Evolutionary conservation across 2,329 filamentous ascomycete species (phyloP), one percentile per base, ranked within the genome.

Genomic region (Apiospora koreana): DNA sequence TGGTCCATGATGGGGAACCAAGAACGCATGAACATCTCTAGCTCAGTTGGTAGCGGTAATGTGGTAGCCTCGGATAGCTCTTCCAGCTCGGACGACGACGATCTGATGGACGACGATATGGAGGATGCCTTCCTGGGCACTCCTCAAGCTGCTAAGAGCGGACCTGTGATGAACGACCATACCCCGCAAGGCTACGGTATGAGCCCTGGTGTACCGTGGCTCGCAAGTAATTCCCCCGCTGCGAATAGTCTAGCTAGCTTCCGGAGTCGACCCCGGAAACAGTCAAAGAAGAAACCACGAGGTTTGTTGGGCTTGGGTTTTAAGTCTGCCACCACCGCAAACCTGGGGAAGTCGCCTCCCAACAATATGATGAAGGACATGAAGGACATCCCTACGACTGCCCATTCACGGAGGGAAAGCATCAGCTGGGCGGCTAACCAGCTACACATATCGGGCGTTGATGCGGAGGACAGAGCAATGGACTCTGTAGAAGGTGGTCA

Each of bases 401-500:
- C 83, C 4, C 84, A 87, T 48, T 87, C 92, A 10, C 88, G 95
- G 62, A 87, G 95, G 58, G 95, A 98, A 80, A 97, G 94, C 79
- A 91, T 98, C 71, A 97, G 93, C 74, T 91, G 96, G 84, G 94
- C 95, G 46, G 95, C 95, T 21, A 95, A 96, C 74, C 94, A 97
- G 76, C 83, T 98, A 25, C 92, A 96, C 73, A 92, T 98, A 46
- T 91, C 89, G 68, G 89, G 94, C 4, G 94, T 92, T 74, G 95
- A 97, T 76, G 93, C 92, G 77, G 92, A 93, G 18, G 93, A 95
- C 73, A 90, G 89, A 74, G 84, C 81, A 6, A 85, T 84, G 71
- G 86, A 84, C 9, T 83, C 84, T 23, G 85, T 85, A 65, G 82
- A 81, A 35, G 74, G 81, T 25, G 86, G 86, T 16, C 91, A 92